A percentile compares a stretch with the other conserved stretches of the same genome.
These are phyloP conservation scores for Zygoascus hellenicus DNA, from an alignment of 1,139 yeast genomes.

Conservation along the genomic window DNA sequence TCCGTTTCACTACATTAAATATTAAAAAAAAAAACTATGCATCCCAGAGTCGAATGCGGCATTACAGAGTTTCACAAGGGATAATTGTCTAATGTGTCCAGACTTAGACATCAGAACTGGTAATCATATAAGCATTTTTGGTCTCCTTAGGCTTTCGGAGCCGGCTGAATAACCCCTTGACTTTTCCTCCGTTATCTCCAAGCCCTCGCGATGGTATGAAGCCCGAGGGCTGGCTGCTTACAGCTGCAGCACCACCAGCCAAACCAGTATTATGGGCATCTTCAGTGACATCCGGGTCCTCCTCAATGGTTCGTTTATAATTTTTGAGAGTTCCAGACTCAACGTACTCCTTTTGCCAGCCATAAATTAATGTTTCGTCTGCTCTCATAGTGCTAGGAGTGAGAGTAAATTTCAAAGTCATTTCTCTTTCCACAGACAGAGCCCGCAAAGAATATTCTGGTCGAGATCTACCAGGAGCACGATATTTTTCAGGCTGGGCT, in stretches of 20 bases:
- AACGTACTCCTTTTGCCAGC: constrained; percentile 29
- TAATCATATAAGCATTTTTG: constrained; percentile 23
- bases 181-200: constrained; percentile 17
- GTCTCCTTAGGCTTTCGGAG: constrained; percentile 22
- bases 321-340: constrained; percentile 18
- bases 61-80: not conserved
- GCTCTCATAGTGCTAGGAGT: constrained; percentile 32
- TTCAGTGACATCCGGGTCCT: not conserved
- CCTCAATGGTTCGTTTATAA: not conserved
- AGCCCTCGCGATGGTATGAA: constrained; percentile 23
- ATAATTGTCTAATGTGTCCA: too few species aligned
- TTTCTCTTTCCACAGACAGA: constrained; percentile 19
- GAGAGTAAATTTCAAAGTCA: constrained; percentile 30
- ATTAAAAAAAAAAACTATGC: not conserved
- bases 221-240: constrained; percentile 11
- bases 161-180: constrained; percentile 28
- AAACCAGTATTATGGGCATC: constrained; percentile 9
- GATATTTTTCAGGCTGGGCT: constrained; percentile 4
- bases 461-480: not conserved
- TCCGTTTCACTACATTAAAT: not conserved
- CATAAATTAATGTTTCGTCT: constrained; percentile 29
- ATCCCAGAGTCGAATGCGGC: not conserved
- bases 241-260: constrained; percentile 3
- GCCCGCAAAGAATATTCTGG: constrained; percentile 1
- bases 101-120: constrained; percentile 23